Evolutionary conservation across 1,284 basidiomycete genomes (phyloP).

Genomic region (Ganoderma lingzhi): DNA sequence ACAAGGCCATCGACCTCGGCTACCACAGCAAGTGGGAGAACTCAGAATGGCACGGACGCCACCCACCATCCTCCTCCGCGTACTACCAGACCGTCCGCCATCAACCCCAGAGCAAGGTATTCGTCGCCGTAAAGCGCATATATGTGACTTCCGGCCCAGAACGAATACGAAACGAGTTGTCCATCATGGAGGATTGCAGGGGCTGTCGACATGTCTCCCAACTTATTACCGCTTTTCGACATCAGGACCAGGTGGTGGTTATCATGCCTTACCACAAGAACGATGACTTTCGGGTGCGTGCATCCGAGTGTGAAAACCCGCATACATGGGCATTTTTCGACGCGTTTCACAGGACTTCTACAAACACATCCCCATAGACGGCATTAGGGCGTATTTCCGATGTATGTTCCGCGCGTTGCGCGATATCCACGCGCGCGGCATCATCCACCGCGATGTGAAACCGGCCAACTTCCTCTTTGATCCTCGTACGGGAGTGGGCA

Average conservation of each 20-base stretch:
- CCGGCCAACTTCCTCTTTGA: conserved; percentile 99
- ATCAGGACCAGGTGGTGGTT: conserved; percentile 93
- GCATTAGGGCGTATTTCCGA: conserved; percentile 89
- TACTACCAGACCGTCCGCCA: conserved; percentile 62
- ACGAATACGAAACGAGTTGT: conserved; percentile 93
- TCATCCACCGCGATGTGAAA: conserved; percentile 98
- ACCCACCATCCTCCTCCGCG: conserved; percentile 66
- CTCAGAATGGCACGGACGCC: conserved; percentile 76
- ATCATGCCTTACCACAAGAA: conserved; percentile 96
- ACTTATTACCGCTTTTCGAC: conserved; percentile 93
- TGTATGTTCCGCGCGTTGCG: conserved; percentile 92
- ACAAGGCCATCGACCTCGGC: conserved; percentile 91
- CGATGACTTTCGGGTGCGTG: conserved; percentile 89
- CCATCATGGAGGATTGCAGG: conserved; percentile 89
- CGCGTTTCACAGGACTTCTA: conserved; percentile 72
- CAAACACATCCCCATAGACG: conserved; percentile 71
- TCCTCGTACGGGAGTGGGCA: conserved; percentile 83
- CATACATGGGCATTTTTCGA: conserved; percentile 14
- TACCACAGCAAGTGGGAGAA: conserved; percentile 87
- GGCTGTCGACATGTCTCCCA: conserved; percentile 89
- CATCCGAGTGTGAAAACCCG: conserved; percentile 2
- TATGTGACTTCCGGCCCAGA: conserved; percentile 96
- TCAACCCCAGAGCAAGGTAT: conserved; percentile 61
- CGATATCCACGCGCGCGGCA: conserved; percentile 87
- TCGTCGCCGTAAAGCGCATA: conserved; percentile 96